Conservation (phyloP, 129 eudicot genomes). For the Gnaphalium uliginosum region DNA sequence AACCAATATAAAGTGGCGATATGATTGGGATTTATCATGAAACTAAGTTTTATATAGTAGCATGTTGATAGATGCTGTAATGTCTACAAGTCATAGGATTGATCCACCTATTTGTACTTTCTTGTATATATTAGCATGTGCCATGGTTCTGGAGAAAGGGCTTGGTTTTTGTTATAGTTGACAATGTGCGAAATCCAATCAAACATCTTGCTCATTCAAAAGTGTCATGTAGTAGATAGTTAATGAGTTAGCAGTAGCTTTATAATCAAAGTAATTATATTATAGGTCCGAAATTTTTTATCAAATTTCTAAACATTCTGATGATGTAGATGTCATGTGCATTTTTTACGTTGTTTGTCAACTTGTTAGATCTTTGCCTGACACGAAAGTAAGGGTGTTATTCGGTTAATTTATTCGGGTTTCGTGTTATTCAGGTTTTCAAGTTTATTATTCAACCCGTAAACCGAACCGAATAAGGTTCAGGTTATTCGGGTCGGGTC, state of each 20-base stretch:
- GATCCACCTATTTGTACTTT: neutral
- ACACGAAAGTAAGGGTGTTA: too few species aligned
- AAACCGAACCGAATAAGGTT: too few species aligned
- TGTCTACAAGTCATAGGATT: neutral
- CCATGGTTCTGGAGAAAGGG: neutral
- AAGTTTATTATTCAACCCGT: too few species aligned
- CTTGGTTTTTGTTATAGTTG: neutral
- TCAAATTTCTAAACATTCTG: neutral
- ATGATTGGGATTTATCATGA: neutral
- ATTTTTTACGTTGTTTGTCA: neutral
- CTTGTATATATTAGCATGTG: neutral
- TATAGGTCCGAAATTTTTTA: neutral
- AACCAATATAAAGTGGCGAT: neutral
- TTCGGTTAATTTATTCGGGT: too few species aligned
- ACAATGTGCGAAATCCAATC: neutral
- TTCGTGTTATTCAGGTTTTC: too few species aligned
- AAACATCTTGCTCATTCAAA: neutral
- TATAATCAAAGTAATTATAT: too few species aligned
- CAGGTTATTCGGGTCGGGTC: too few species aligned
- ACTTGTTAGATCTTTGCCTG: constrained; percentile 15
- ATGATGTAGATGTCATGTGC: neutral
- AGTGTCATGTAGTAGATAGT: neutral
- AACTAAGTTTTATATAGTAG: neutral
- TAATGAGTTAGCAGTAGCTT: neutral
- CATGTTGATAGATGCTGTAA: neutral